phyloP scores from a whole-genome alignment of 140 eudicot species.

The Erigeron philadelphicus region DNA sequence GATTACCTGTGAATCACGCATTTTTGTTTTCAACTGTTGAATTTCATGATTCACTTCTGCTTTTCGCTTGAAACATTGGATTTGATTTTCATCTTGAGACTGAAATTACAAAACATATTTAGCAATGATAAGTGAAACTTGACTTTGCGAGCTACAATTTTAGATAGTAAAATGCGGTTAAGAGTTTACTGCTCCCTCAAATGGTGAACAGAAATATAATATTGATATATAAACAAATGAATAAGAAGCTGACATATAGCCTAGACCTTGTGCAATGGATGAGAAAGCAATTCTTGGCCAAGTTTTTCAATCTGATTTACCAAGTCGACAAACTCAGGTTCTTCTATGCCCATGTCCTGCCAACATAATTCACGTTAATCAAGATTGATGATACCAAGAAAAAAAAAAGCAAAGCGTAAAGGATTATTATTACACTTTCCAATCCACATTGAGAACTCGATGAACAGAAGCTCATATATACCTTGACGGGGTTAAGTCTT shows the following conservation, averaged over 20 bases:
- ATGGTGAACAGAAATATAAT: no score
- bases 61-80: slow-evolving; percentile 75
- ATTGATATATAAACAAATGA: no score
- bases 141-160: no score
- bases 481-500: slow-evolving; percentile 95
- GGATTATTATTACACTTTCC: no score
- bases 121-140: no score
- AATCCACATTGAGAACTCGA: no score
- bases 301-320: slow-evolving; percentile 73
- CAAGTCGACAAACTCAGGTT: slow-evolving; percentile 75
- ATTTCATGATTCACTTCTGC: slow-evolving; percentile 97
- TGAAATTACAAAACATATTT: slow-evolving; percentile 23
- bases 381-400: background rate
- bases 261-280: slow-evolving; percentile 81
- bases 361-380: background rate
- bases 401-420: no score
- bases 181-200: no score
- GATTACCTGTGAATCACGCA: slow-evolving; percentile 96
- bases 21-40: slow-evolving; percentile 84
- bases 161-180: no score
- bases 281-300: slow-evolving; percentile 66
- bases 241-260: no score
- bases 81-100: slow-evolving; percentile 90
- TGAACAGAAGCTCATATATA: slow-evolving; percentile 23
- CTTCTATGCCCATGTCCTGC: slow-evolving; percentile 94